Evolutionary conservation across 352 stramenopile genomes (phyloP).

Genomic region (Phytophthora megakarya): DNA sequence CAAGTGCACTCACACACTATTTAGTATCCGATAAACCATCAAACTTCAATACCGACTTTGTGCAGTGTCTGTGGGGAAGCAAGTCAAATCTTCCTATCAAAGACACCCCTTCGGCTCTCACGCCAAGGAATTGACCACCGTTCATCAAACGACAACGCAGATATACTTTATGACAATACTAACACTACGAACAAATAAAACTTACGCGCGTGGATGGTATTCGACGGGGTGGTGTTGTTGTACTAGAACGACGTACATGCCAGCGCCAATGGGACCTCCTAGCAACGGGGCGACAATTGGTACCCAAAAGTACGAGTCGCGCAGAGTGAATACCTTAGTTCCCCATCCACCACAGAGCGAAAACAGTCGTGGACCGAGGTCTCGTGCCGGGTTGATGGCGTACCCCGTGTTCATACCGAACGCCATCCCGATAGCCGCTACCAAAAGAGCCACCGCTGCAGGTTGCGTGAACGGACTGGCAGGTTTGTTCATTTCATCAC

Average conservation of each 20-base stretch:
- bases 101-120: too few species aligned
- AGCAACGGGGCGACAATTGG: constrained; percentile 48
- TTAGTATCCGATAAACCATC: too few species aligned
- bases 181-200: background rate
- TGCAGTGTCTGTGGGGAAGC: background rate
- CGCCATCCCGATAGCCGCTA: constrained; percentile 64
- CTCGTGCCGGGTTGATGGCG: constrained; percentile 63
- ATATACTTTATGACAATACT: constrained; percentile 27
- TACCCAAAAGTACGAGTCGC: constrained; percentile 61
- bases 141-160: constrained; percentile 18
- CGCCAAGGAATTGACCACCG: background rate
- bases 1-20: background rate
- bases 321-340: constrained; percentile 39
- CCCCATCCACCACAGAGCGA: constrained; percentile 49
- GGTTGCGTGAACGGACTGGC: constrained; percentile 49
- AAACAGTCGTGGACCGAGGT: constrained; percentile 53
- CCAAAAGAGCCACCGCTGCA: constrained; percentile 47
- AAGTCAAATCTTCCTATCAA: background rate
- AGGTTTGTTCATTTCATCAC: constrained; percentile 58
- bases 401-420: constrained; percentile 78
- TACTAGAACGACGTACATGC: constrained; percentile 39
- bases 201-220: constrained; percentile 24
- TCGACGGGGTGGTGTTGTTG: constrained; percentile 43
- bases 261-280: constrained; percentile 40
- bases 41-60: constrained; percentile 1